These are phyloP conservation scores for Spergularia marina DNA, from an alignment of 148 eudicot genomes.

Conservation along the genomic window DNA sequence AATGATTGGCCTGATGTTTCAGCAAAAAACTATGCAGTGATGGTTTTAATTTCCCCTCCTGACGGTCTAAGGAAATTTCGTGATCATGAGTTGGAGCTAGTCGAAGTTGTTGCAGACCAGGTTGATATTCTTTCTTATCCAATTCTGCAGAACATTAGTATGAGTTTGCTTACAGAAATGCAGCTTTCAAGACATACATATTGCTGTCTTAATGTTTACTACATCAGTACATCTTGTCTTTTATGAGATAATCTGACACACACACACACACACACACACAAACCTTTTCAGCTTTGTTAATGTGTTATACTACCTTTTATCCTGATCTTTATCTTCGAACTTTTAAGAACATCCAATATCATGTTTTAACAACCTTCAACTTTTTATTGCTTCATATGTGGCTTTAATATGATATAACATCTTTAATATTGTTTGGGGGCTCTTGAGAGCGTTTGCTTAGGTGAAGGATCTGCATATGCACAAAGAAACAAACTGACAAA, in stretches of 20 bases:
- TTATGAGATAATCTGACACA: not conserved
- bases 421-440: too few relatives aligned
- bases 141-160: conserved; percentile 5
- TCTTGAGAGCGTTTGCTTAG: too few relatives aligned
- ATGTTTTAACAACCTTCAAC: too few relatives aligned
- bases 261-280: too few relatives aligned
- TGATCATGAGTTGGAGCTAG: conserved; percentile 83
- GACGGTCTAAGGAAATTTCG: conserved; percentile 73
- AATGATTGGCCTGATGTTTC: conserved; percentile 73
- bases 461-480: too few relatives aligned
- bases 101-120: conserved; percentile 94
- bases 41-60: conserved; percentile 76
- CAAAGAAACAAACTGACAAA: too few relatives aligned
- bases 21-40: conserved; percentile 69
- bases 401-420: too few relatives aligned
- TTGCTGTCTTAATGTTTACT: not conserved
- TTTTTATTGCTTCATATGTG: too few relatives aligned
- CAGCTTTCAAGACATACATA: not conserved
- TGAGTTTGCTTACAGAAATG: not conserved
- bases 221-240: not conserved
- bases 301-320: too few relatives aligned
- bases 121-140: conserved; percentile 30
- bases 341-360: too few relatives aligned
- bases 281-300: too few relatives aligned
- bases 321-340: too few relatives aligned